Evolutionary conservation across 2,329 filamentous ascomycete species (phyloP), one percentile per base, ranked within the genome.

Genomic region (Colletotrichum viniferum): DNA sequence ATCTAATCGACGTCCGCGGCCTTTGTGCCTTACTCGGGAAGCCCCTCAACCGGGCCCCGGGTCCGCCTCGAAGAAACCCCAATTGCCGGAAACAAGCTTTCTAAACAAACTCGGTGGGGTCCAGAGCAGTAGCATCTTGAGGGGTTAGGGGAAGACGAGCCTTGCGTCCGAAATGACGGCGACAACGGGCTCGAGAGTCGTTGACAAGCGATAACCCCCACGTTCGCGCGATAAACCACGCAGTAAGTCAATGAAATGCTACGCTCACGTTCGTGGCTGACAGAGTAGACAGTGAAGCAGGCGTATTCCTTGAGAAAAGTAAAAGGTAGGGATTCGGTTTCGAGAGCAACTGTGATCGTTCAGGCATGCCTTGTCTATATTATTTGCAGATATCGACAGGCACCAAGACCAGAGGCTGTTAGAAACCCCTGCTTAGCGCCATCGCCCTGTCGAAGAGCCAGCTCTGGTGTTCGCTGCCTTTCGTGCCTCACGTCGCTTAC

Each of bases 341-440:
- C 24, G 66, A 71, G 58, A 75, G 38, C 34, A 69, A 55, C 77
- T 70, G 73, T 56, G 74, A 80, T 78, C 69, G 76, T 30, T 77
- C 69, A 56, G 61, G 74, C 55, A 74, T 75, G 73, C 76, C 71
- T 75, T 77, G 55, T 69, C 77, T 78, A 77, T 79, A 79, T 71
- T 67, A 67, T 71, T 30, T 72, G 38, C 52, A 73, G 67, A 73
- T 79, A 79, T 78, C 6, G 73, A 76, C 77, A 79, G 66, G 79
- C 70, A 73, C 48, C 26, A 65, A 52, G 61, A 74, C 24, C 65
- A 52, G 55, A 64, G 71, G 38, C 55, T 63, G 71, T 74, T 60
- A 55, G 78, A 69, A 34, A 9, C 65, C 77, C 77, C 73, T 80
- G 71, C 77, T 62, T 73, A 66, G 74, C 76, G 74, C 24, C 65